Evolutionary conservation across 2,329 filamentous ascomycete species (phyloP).

Genomic region (Aspergillus pseudoviridinutans): DNA sequence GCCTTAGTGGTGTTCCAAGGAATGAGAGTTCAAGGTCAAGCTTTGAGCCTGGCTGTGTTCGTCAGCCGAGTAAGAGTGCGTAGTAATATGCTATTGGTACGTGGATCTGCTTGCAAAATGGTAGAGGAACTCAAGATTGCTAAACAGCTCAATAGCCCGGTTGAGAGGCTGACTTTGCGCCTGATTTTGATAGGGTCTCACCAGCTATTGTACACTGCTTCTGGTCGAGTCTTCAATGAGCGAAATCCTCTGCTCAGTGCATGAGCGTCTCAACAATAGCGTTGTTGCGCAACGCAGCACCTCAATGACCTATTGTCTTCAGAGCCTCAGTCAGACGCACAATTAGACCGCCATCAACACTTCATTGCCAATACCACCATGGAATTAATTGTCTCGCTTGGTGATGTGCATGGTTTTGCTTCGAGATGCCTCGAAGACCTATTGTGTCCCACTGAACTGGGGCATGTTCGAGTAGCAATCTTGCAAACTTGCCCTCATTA

Average conservation of each 20-base stretch:
- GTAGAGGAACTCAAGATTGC: background rate
- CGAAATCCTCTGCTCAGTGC: background rate
- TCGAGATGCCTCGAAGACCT: background rate
- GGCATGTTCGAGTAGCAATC: background rate
- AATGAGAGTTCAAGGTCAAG: background rate
- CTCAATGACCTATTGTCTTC: background rate
- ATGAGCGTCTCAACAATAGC: background rate
- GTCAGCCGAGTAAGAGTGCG: background rate
- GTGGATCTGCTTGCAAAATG: background rate
- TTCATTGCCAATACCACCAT: background rate
- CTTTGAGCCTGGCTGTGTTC: background rate
- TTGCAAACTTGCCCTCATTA: background rate
- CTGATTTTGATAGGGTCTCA: background rate
- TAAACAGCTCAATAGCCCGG: background rate
- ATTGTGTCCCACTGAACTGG: background rate
- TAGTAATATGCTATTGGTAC: background rate
- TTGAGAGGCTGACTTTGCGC: background rate
- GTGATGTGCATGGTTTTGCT: background rate
- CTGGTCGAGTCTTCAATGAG: background rate
- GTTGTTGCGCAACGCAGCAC: background rate
- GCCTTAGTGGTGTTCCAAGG: background rate
- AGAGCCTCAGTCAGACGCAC: background rate
- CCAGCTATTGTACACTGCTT: background rate
- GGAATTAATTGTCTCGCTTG: background rate
- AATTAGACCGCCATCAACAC: background rate